A percentile compares a stretch with the other conserved stretches of the same genome.
Evolutionary conservation across 2,329 filamentous ascomycete genomes (phyloP).

Genomic region (Pseudogymnoascus sp.): DNA sequence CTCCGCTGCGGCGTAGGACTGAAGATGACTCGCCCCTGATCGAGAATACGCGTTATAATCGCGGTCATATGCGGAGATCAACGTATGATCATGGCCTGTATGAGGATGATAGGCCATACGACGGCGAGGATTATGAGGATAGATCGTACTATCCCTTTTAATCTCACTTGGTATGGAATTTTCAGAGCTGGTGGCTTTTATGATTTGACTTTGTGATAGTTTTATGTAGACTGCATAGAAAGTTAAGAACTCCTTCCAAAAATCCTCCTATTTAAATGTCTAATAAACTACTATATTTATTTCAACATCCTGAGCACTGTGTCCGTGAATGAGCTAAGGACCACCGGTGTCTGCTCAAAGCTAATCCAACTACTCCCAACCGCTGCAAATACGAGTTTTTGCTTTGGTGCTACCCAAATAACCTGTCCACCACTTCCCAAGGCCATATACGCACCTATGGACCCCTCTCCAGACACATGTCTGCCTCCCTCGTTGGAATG

Average conservation of each 20-base stretch:
- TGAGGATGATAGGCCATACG: neutral
- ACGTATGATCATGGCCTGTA: neutral
- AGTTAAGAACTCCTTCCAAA: neutral
- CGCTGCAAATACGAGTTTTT: neutral
- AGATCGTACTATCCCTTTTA: neutral
- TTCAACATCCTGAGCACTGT: neutral
- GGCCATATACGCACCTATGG: neutral
- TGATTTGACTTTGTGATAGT: neutral
- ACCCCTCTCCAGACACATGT: neutral
- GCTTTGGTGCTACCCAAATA: constrained; percentile 1
- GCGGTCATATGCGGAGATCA: neutral
- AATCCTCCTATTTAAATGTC: neutral
- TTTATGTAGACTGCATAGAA: neutral
- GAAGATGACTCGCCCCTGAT: neutral
- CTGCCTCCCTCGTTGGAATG: neutral
- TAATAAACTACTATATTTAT: neutral
- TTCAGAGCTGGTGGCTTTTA: neutral
- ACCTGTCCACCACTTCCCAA: neutral
- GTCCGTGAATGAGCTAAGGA: neutral
- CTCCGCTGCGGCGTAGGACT: neutral
- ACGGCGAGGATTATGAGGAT: neutral
- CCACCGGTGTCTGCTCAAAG: neutral
- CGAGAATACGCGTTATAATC: neutral
- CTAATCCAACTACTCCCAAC: neutral
- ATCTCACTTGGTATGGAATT: neutral